phyloP scores from a whole-genome alignment of 2,329 filamentous ascomycete genomes.

The Didymella pomorum region DNA sequence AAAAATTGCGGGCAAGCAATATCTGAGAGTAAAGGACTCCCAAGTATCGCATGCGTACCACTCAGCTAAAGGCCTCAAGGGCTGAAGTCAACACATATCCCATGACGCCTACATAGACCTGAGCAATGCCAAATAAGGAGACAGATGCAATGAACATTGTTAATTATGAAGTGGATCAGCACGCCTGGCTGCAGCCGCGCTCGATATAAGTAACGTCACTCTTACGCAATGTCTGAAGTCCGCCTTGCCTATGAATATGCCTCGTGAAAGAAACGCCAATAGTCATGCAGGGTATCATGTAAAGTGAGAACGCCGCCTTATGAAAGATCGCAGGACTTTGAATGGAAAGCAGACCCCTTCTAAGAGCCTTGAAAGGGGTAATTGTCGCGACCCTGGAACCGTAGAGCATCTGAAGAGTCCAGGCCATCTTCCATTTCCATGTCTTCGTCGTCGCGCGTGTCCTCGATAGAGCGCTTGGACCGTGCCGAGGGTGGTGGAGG shows the following conservation, averaged over 20 bases:
- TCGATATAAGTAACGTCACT: background rate
- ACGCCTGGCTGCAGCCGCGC: background rate
- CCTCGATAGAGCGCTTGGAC: constrained; percentile 41
- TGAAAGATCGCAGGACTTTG: constrained; percentile 14
- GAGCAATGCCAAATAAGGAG: background rate
- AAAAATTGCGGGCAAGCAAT: background rate
- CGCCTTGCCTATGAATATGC: background rate
- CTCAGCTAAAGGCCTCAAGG: background rate
- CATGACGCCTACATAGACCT: background rate
- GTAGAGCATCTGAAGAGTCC: constrained; percentile 42
- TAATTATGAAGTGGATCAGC: background rate
- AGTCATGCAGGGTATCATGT: constrained; percentile 33
- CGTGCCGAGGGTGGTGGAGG: constrained; percentile 17
- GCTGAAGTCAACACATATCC: background rate
- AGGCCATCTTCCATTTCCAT: constrained; percentile 42
- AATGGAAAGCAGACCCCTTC: constrained; percentile 1
- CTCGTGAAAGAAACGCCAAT: constrained; percentile 10
- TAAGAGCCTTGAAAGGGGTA: constrained; percentile 37
- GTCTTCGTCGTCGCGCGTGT: constrained; percentile 41
- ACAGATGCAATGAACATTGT: background rate
- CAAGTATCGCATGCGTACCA: background rate
- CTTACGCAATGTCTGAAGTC: background rate
- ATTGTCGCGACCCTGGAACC: constrained; percentile 40
- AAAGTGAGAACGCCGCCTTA: constrained; percentile 18
- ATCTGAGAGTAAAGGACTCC: background rate